Evolutionary conservation across 495 filamentous ascomycete species (phyloP).

Genomic region (Entonaema liquescens): DNA sequence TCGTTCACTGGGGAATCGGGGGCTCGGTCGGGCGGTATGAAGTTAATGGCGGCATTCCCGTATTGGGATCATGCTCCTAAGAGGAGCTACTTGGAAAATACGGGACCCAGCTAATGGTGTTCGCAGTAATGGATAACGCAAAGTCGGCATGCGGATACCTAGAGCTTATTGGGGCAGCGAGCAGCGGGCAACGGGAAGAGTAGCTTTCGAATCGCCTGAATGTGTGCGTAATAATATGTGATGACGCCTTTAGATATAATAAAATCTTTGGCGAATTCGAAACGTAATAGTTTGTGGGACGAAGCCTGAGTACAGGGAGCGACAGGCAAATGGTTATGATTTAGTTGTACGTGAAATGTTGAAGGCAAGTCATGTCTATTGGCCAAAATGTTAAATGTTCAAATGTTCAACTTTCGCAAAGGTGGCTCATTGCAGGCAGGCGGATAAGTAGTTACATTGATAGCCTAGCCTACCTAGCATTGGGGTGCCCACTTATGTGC

Average conservation of each 20-base stretch:
- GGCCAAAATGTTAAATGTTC: background rate
- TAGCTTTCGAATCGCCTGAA: background rate
- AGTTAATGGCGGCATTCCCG: slow-evolving; percentile 63
- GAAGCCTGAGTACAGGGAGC: background rate
- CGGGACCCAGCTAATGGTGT: background rate
- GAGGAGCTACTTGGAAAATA: slow-evolving; percentile 26
- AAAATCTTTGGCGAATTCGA: background rate
- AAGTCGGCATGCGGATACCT: slow-evolving; percentile 13
- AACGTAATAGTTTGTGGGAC: background rate
- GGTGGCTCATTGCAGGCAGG: slow-evolving; percentile 4
- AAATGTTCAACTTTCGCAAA: background rate
- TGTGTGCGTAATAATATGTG: background rate
- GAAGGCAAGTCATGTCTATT: background rate
- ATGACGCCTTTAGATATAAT: background rate
- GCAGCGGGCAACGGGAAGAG: background rate
- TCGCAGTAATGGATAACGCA: background rate
- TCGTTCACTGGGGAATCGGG: slow-evolving; percentile 63
- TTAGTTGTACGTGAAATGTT: background rate
- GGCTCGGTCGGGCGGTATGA: slow-evolving; percentile 58
- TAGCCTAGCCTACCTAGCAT: background rate
- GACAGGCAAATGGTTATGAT: background rate
- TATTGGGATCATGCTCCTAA: slow-evolving; percentile 50
- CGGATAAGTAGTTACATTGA: background rate
- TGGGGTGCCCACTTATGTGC: background rate
- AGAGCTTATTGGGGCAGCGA: background rate